phyloP scores from a whole-genome alignment of 352 stramenopile genomes.

The Saprolegnia diclina region DNA sequence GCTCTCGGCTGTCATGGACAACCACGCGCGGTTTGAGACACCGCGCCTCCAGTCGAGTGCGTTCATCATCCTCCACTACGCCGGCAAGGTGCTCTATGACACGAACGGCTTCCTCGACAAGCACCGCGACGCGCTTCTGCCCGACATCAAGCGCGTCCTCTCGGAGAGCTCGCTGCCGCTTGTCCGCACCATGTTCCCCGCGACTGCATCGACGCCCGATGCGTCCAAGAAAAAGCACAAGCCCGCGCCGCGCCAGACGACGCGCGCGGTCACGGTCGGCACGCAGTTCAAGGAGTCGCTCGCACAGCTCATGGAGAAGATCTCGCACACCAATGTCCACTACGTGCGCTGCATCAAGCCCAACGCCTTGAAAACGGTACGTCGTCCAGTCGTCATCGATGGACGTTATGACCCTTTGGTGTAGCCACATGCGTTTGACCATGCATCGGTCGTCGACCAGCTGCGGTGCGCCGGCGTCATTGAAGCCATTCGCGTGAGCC shows the following conservation, averaged over 20 bases:
- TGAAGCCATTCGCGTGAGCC: constrained; percentile 80
- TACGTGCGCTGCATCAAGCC: constrained; percentile 85
- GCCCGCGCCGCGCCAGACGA: not conserved
- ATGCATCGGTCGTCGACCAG: constrained; percentile 74
- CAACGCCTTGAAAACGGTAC: constrained; percentile 56
- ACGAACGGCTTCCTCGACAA: constrained; percentile 79
- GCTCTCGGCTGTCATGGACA: constrained; percentile 79
- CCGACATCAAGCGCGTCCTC: constrained; percentile 83
- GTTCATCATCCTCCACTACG: constrained; percentile 84
- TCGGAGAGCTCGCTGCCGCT: constrained; percentile 19
- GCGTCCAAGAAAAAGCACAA: not conserved
- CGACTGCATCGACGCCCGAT: not conserved
- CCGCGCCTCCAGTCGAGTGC: constrained; percentile 75
- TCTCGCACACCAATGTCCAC: constrained; percentile 76
- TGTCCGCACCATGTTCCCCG: constrained; percentile 24
- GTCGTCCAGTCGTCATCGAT: not conserved
- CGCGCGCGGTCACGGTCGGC: constrained; percentile 46
- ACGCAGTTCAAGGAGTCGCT: constrained; percentile 85
- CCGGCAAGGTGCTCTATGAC: constrained; percentile 81
- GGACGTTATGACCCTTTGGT: too few species aligned
- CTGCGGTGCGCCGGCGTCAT: constrained; percentile 80
- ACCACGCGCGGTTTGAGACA: constrained; percentile 79
- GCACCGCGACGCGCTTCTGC: constrained; percentile 74
- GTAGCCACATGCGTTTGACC: constrained; percentile 31
- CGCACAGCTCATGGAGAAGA: constrained; percentile 81